Evolutionary conservation across 75 land plant species (phyloP), one percentile per base, ranked within the genome.

Genomic region (Selaginella tamariscina): DNA sequence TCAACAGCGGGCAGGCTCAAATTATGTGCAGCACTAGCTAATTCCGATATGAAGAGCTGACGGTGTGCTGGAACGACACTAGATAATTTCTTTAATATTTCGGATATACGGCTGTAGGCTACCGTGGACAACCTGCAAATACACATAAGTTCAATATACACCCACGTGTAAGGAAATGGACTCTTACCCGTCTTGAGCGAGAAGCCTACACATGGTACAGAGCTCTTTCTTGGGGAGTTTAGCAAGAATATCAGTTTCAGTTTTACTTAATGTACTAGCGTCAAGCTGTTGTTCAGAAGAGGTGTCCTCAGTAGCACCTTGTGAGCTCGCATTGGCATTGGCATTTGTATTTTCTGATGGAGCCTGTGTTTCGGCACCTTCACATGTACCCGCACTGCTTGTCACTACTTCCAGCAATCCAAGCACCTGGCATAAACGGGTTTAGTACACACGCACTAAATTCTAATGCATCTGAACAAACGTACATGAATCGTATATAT

Each of bases 41-140:
- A 73, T 78, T 91, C 97, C 54, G 72, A 72, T n/a, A 88, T 79
- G 66, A 95, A 91, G 24, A 95, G 72, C 27, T 75, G 79, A 69
- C 88, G 84, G 73, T 88, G 92, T 27, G 70, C 49, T 2, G 99
- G 89, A 59, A 82, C 88, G 65, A 84, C 76, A 21, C 78, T 79
- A 23, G 87, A 91, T 30, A 95, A 24, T 64, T 91, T 90, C 78
- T 82, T 95, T 67, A 95, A 56, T 1, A 91, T 89, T 66, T 91
- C 93, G 0, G 89, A 79, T 54, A 86, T 92, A 32, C 85, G 84
- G 33, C 76, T 22, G 68, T 95, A 95, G 30, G 97, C 92, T 77
- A 74, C 74, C 32, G 90, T 92, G 67, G 99, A 95, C 65, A 95
- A 75, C 8, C 99, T 95, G 86, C 32, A 78, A 13, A 65, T 29